Evolutionary conservation across 2,329 filamentous ascomycete genomes (phyloP), one percentile per base, ranked within the genome.

Genomic region (Botrytis aclada): DNA sequence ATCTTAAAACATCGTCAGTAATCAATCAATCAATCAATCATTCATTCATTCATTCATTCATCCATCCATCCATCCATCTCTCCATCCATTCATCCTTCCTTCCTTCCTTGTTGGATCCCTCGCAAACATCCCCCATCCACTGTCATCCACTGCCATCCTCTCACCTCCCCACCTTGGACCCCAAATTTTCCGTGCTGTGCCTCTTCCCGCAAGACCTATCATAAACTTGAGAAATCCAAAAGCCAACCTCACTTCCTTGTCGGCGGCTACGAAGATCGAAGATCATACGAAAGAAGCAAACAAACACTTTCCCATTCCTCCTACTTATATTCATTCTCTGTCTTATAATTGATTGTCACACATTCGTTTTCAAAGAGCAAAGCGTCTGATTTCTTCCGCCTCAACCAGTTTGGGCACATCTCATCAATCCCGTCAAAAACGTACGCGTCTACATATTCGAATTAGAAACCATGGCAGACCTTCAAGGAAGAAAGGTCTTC

Each of bases 401-500:
- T 22, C 65, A 20, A 22, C 47, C 65, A 56, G 5, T 29, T 51
- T 37, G 1, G 22, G 29, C 12, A n/a, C 51, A n/a, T 61, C 58
- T 61, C 58, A 61, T 61, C 34, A 61, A 61, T 14, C 20, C 22
- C 20, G n/a, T 39, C 62, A 14, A 47, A 64, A n/a, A 37, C 12
- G 51, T 37, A 37, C 29, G 14, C 29, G 32, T 64, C 34, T 22
- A 43, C 43, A 22, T 8, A 64, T 63, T 34, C 20, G 25, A 47
- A 39, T 37, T 37, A 63, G 79, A 60, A 72, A 81, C 81, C 72
- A 81, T 81, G 80, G 72, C 80, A 73, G 80, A 81, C 71, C 77
- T 81, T 9, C 77, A 77, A 71, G 90, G 90, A 81, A 92, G 94
- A 84, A 98, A 97, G 88, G 89, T 95, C 84, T 98, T 97, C 88